Conservation (phyloP, 768 basidiomycete species). For the Leccinum longicurvipes region DNA sequence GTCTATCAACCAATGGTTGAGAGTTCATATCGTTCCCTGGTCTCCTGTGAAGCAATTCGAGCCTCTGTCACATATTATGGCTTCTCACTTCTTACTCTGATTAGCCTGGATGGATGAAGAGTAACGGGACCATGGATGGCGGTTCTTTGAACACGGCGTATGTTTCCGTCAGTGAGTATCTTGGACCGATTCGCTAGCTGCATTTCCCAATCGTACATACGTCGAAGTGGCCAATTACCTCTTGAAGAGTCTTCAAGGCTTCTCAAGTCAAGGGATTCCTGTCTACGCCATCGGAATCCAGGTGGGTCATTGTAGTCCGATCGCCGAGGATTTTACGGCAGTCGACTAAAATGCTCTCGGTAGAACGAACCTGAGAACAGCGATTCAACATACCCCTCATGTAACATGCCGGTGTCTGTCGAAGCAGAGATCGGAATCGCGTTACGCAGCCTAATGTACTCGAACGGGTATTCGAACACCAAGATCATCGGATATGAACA, state of each 20-base stretch:
- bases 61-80: background rate
- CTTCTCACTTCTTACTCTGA: conserved; percentile 3
- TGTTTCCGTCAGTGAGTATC: conserved; percentile 43
- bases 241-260: conserved; percentile 68
- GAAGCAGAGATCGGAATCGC: conserved; percentile 58
- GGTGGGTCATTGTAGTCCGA: conserved; percentile 20
- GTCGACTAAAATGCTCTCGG: background rate
- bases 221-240: conserved; percentile 66
- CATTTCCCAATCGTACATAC: background rate
- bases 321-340: background rate
- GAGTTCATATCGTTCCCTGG: conserved; percentile 67
- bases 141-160: conserved; percentile 54
- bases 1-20: conserved; percentile 49
- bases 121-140: conserved; percentile 58
- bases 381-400: conserved; percentile 68
- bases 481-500: conserved; percentile 71
- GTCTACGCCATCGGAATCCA: conserved; percentile 63
- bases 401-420: conserved; percentile 47
- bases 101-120: conserved; percentile 82
- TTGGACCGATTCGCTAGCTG: background rate
- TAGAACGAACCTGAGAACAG: conserved; percentile 56
- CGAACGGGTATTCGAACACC: conserved; percentile 54
- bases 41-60: conserved; percentile 53
- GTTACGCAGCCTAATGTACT: conserved; percentile 58
- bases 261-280: conserved; percentile 54